Base-by-base conservation (phyloP, 768 basidiomycete species). In the Tulasnella sp. region DNA sequence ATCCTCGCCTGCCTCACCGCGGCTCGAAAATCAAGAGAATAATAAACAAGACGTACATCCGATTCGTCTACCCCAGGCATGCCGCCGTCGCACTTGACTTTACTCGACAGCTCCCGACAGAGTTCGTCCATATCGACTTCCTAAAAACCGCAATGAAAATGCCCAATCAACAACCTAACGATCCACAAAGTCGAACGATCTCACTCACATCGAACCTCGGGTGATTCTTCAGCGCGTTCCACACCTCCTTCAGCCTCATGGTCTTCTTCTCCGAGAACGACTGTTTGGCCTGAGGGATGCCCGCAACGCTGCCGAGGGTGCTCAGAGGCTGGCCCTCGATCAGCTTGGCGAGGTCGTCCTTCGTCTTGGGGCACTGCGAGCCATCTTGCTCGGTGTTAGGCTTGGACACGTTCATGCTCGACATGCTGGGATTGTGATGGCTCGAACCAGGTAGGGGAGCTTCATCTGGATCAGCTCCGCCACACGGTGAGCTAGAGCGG, bases 71-170 rank as follows among this genome's bases (percentile, higher is more conserved):
- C 80, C 22, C 93, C 92, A 42, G 92, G 89, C 81, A 90, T 91
- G 34, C 87, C 87, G 41, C 92, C 92, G 74, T 93, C 92, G 77
- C 92, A 94, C 62, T 87, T 84, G 63, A 92, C 92, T 81, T 94
- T 94, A 77, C 80, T 85, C 62, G 90, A 85, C 77, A 94, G 92
- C 79, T 93, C 90, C 7, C 86, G 76, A 77, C 92, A 94, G 29
- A 94, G 82, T 64, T 89, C 85, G 76, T 89, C 91, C 72, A 94
- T 87, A 77, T 94, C 92, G 42, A 86, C 82, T 76, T 91, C 89
- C 88, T 92, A 77, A 6, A 7, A 62, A 0, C 39, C 11, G 63
- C n/a, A 4, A n/a, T 17, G 8, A 71, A 26, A 8, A 35, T 73
- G 5, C 22, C 19, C n/a, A 22, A 44, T 72, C 72, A n/a, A n/a